Evolutionary conservation across 1,139 yeast species (phyloP), one percentile per base, ranked within the genome.

Genomic region (Pichia sp.): DNA sequence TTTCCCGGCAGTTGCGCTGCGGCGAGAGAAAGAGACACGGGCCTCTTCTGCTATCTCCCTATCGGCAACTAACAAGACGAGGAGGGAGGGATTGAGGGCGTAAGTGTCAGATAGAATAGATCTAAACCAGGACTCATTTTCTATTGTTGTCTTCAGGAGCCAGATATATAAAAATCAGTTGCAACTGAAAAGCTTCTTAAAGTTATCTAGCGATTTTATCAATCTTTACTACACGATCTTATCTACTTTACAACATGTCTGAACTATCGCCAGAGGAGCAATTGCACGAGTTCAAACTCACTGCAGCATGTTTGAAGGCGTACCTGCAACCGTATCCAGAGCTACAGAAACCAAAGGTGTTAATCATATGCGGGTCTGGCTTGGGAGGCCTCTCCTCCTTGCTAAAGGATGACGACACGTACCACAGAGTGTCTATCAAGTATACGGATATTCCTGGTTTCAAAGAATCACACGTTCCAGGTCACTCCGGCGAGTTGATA

Each of bases 291-390:
- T 48, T 53, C 21, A 28, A 49, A 9, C 31, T 34, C 3, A 44
- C 54, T 2, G 44, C 23, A 39, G 12, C 46, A 0, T 48, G 10
- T 39, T 21, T 54, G 4, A 44, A 26, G 21, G 40, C 42, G 3
- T 13, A 18, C 13, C 45, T 52, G 34, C 13, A 48, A 21, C 30
- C 43, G 1, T 44, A 46, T 30, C 48, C 57, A 8, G 30, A 41
- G 2, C 44, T 62, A 13, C 47, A 49, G 13, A n/a, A 36, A 1
- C 93, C 95, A 1, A 72, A 81, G 54, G 85, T 81, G 1, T 79
- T 91, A 62, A 85, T 93, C 59, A 86, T 93, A 49, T 91, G 98
- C 71, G 98, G 99, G 5, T 88, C 97, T 3, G 98, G 98, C 0
- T 74, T 93, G 16, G 96, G 96, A 9, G 96, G 96, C 0, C 84